Percentiles rank a stretch among this genome's conserved stretches.
Evolutionary conservation across 208 protist species (phyloP).

Genomic region (Plasmodiophora brassicae): DNA sequence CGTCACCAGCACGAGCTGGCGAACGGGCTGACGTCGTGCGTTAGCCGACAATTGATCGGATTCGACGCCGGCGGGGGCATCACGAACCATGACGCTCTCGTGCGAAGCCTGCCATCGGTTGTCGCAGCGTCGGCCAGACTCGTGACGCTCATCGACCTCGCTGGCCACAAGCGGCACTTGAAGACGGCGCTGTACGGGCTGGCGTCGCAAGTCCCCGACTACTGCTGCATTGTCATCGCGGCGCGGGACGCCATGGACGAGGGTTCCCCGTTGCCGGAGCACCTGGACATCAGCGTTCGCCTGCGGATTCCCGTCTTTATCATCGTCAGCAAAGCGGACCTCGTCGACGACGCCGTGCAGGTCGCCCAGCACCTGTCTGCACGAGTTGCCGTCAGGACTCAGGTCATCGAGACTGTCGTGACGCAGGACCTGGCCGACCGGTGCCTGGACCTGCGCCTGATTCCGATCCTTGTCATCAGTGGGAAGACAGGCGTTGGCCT

Average conservation of each 20-base stretch:
- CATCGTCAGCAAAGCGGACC: neutral
- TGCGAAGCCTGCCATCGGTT: neutral
- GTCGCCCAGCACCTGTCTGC: no score
- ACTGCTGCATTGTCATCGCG: constrained; percentile 65
- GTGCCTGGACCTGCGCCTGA: neutral
- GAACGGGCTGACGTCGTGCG: neutral
- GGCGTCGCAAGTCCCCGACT: constrained; percentile 86
- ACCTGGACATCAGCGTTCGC: constrained; percentile 85
- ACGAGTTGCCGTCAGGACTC: no score
- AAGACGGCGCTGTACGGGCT: constrained; percentile 92
- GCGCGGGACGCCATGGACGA: constrained; percentile 61
- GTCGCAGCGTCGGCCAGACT: constrained; percentile 76
- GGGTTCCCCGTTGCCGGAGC: constrained; percentile 88
- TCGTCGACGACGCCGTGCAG: no score
- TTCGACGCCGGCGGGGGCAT: constrained; percentile 62
- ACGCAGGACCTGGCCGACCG: neutral
- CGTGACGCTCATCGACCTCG: constrained; percentile 89
- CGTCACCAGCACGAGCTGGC: constrained; percentile 5
- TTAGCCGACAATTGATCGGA: constrained; percentile 81
- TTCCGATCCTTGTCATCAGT: neutral
- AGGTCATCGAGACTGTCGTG: no score
- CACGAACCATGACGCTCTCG: constrained; percentile 48
- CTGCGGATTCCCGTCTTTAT: constrained; percentile 84
- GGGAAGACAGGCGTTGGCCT: neutral
- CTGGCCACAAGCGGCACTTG: constrained; percentile 90